phyloP scores from a whole-genome alignment of 345 rosid species.

The Eutrema yunnanense region DNA sequence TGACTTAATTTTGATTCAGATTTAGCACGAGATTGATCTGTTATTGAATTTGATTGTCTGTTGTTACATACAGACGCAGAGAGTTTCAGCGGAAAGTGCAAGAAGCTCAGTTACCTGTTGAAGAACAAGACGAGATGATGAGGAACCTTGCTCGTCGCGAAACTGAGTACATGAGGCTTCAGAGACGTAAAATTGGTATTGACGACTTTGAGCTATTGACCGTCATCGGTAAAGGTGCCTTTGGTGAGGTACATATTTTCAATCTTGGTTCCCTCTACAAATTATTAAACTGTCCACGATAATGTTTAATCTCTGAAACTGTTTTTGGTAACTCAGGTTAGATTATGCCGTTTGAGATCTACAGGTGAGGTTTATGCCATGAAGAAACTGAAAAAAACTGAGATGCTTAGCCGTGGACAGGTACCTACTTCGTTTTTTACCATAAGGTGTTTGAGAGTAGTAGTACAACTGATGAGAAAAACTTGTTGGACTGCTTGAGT shows the following conservation, averaged over 20 bases:
- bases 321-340: slow-evolving; percentile 41
- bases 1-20: background rate
- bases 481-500: background rate
- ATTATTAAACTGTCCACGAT: background rate
- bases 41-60: background rate
- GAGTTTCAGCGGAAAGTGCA: slow-evolving; percentile 75
- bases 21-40: background rate
- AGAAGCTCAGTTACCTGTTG: slow-evolving; percentile 78
- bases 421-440: slow-evolving; percentile 25
- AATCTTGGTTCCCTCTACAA: background rate
- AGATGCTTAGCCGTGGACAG: slow-evolving; percentile 99
- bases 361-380: slow-evolving; percentile 88
- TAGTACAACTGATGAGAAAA: background rate
- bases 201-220: slow-evolving; percentile 92
- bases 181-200: slow-evolving; percentile 89
- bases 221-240: slow-evolving; percentile 93
- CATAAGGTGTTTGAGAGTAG: background rate
- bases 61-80: slow-evolving; percentile 45
- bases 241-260: slow-evolving; percentile 63
- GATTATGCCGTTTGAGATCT: slow-evolving; percentile 78
- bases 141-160: slow-evolving; percentile 79
- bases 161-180: slow-evolving; percentile 90
- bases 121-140: slow-evolving; percentile 89
- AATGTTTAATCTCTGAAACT: background rate
- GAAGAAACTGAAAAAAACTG: slow-evolving; percentile 96